Conservation (phyloP, 78 protist genomes). For the Dictyostelium purpureum region DNA sequence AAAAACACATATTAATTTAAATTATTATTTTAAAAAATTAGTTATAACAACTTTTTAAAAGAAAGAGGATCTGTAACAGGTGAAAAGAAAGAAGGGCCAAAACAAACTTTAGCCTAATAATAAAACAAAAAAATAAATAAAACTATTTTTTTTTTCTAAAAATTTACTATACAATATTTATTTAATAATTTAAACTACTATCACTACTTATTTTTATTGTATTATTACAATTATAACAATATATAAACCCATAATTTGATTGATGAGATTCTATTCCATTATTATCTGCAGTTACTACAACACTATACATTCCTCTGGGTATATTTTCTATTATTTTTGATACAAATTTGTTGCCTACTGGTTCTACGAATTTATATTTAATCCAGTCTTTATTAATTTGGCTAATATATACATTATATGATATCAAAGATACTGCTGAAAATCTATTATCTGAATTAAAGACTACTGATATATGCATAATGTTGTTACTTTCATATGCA, state of each 20-base stretch:
- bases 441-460: neutral
- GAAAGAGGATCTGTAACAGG: slow-evolving; percentile 47
- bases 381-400: neutral
- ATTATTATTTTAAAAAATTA: neutral
- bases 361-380: neutral
- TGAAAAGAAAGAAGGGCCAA: slow-evolving; percentile 42
- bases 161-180: too few species aligned
- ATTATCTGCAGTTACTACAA: slow-evolving; percentile 4
- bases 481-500: neutral
- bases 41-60: slow-evolving; percentile 53
- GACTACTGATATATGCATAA: neutral
- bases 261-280: slow-evolving; percentile 8
- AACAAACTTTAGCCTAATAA: slow-evolving; percentile 62
- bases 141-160: too few species aligned
- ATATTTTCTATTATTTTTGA: neutral
- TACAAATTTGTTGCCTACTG: neutral
- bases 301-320: neutral
- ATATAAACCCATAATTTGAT: slow-evolving; percentile 1
- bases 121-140: too few species aligned
- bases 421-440: neutral
- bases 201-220: too few species aligned
- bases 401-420: neutral
- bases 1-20: neutral
- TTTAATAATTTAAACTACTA: too few species aligned
- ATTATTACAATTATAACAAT: too few species aligned